Evolutionary conservation across 805 yeast species (phyloP).

Genomic region (Ogataea degrootiae): DNA sequence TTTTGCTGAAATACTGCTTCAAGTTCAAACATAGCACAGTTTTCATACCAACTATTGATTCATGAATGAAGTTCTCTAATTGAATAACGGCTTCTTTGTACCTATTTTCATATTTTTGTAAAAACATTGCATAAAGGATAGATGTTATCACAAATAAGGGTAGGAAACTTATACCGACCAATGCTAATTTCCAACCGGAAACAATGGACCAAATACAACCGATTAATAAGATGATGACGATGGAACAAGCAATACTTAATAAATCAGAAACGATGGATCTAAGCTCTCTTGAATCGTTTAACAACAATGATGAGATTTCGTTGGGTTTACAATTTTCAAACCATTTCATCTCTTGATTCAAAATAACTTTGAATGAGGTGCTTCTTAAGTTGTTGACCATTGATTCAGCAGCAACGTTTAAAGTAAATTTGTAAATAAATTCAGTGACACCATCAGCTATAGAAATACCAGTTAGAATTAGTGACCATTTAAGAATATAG

Average conservation of each 20-base stretch:
- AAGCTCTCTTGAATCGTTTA: constrained; percentile 81
- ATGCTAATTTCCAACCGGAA: constrained; percentile 80
- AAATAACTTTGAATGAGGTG: constrained; percentile 42
- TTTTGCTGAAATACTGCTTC: constrained; percentile 39
- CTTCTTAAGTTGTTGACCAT: constrained; percentile 59
- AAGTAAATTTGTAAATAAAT: constrained; percentile 43
- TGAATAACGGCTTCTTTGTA: constrained; percentile 55
- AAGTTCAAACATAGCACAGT: constrained; percentile 60
- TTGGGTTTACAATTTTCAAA: constrained; percentile 41
- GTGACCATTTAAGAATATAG: constrained; percentile 59
- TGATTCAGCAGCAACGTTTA: constrained; percentile 58
- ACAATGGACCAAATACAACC: constrained; percentile 77
- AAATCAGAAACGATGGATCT: constrained; percentile 62
- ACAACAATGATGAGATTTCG: constrained; percentile 57
- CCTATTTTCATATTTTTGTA: constrained; percentile 51
- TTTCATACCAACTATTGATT: constrained; percentile 52
- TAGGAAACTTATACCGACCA: constrained; percentile 74
- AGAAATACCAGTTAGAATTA: constrained; percentile 59
- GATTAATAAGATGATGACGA: constrained; percentile 46
- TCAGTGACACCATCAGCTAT: constrained; percentile 54
- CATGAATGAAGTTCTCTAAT: constrained; percentile 48
- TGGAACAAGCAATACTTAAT: constrained; percentile 48
- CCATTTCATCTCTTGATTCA: constrained; percentile 52
- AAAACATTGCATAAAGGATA: constrained; percentile 42
- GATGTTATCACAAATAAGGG: constrained; percentile 58